Percentiles rank a stretch among this genome's conserved stretches.
These are phyloP conservation scores for Scheffersomyces quercinus DNA, from an alignment of 1,139 yeast genomes.

Conservation along the genomic window DNA sequence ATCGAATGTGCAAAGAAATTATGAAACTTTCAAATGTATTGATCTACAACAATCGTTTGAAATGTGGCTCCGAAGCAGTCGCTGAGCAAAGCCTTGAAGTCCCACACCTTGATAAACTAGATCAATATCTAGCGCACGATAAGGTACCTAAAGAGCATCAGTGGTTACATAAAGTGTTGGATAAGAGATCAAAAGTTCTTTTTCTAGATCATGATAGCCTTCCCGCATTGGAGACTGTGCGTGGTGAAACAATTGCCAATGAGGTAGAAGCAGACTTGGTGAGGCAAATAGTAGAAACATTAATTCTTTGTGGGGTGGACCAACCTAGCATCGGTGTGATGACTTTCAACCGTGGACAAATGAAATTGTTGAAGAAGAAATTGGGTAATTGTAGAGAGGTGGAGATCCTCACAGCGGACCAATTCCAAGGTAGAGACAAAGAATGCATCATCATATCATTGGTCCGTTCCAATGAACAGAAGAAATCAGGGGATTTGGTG, in stretches of 20 bases:
- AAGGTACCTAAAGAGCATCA: slow-evolving; percentile 10
- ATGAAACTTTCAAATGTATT: slow-evolving; percentile 80
- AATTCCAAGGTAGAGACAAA: slow-evolving; percentile 94
- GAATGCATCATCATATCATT: slow-evolving; percentile 85
- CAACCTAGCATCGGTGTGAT: slow-evolving; percentile 74
- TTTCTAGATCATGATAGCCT: slow-evolving; percentile 77
- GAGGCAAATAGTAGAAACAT: slow-evolving; percentile 59
- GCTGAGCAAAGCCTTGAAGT: slow-evolving; percentile 56
- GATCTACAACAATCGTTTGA: slow-evolving; percentile 71
- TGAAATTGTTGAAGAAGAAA: slow-evolving; percentile 52
- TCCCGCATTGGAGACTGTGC: slow-evolving; percentile 56
- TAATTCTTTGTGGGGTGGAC: slow-evolving; percentile 60
- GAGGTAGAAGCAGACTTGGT: slow-evolving; percentile 68
- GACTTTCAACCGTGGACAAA: slow-evolving; percentile 85
- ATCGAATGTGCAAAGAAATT: slow-evolving; percentile 89
- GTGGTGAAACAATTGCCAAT: slow-evolving; percentile 73
- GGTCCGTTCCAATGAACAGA: slow-evolving; percentile 75
- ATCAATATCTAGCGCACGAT: slow-evolving; percentile 4
- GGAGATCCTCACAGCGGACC: slow-evolving; percentile 91
- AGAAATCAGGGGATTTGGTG: slow-evolving; percentile 72
- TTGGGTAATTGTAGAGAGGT: slow-evolving; percentile 45
- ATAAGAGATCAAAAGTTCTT: slow-evolving; percentile 54
- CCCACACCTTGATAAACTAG: slow-evolving; percentile 33
- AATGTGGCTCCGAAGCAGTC: slow-evolving; percentile 70
- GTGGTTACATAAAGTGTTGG: slow-evolving; percentile 37